Evolutionary conservation across 1,284 basidiomycete genomes (phyloP), one percentile per base, ranked within the genome.

Genomic region (Ustilago curta): DNA sequence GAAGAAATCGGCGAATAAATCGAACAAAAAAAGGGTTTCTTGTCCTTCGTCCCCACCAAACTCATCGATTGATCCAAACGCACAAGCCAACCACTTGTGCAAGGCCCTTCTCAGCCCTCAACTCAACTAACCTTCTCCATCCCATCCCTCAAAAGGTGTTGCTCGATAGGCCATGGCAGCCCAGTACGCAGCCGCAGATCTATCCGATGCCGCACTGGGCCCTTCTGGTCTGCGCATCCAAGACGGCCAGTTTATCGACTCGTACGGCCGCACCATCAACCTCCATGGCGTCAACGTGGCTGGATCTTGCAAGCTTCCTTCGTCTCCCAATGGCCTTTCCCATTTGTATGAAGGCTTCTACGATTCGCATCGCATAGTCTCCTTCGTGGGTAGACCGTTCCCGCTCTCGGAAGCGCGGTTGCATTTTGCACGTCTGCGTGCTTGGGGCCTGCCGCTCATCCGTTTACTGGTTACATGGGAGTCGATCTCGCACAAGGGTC

Each of bases 391-490:
- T 2, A 62, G 86, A 23, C 86, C 86, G 0, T 86, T 86, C 55
- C 83, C 85, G 8, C 69, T 87, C 4, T 76, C 79, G 2, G 76
- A 81, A 55, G 82, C 83, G 8, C 74, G 66, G 0, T 39, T 70
- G 23, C 85, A 86, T 52, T 79, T 85, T 35, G 55, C 75, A 9
- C 80, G 86, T 0, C 63, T 87, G 0, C 53, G 63, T 2, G 68
- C 80, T 1, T 87, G 85, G 86, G 86, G 86, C 1, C 67, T 85
- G 18, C 81, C 85, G 8, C 80, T 86, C 29, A 71, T 87, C 39
- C 78, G 86, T 0, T 94, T 74, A 88, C 93, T 61, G 91, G 89
- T 98, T 4, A 97, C 95, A 1, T 99, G 96, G 97, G 96, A 99
- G 83, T 93, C 95, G 0, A 88, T 99, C 23, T 94, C 97, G 81